Percentiles rank a stretch among this genome's conserved stretches.
These are phyloP conservation scores for Hansenula lynferdii DNA, from an alignment of 1,139 yeast genomes.

Conservation along the genomic window DNA sequence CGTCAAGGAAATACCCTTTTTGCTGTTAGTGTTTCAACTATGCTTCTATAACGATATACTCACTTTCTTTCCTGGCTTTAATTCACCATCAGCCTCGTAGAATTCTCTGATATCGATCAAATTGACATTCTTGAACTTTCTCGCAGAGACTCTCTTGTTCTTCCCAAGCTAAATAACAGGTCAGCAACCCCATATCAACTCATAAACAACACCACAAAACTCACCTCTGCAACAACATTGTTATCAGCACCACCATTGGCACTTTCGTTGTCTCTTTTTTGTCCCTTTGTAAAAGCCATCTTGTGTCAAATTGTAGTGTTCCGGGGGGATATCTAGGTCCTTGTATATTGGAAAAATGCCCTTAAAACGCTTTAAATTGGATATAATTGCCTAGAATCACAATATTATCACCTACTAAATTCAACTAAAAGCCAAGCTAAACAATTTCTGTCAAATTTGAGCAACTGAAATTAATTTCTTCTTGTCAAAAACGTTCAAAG, in stretches of 20 bases:
- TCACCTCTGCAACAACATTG: constrained; percentile 6
- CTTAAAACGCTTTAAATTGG: too few species aligned
- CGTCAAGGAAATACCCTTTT: constrained; percentile 67
- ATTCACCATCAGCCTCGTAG: constrained; percentile 59
- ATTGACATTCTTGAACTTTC: constrained; percentile 58
- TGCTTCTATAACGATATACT: constrained; percentile 7
- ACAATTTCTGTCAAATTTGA: too few species aligned
- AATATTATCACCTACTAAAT: too few species aligned
- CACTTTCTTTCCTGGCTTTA: constrained; percentile 72
- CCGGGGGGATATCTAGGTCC: too few species aligned
- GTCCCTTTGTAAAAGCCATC: constrained; percentile 1
- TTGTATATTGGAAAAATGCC: too few species aligned
- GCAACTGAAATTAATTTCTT: too few species aligned
- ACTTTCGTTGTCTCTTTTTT: neutral
- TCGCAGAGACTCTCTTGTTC: constrained; percentile 67
- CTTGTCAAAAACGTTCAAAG: too few species aligned
- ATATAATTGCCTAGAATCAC: too few species aligned
- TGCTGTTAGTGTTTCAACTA: neutral
- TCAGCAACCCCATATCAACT: too few species aligned
- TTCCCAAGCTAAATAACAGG: constrained; percentile 43
- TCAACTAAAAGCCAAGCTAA: too few species aligned
- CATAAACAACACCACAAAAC: too few species aligned
- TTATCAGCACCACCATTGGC: neutral
- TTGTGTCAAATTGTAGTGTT: constrained; percentile 2
- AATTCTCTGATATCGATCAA: constrained; percentile 80